A percentile compares a stretch with the other conserved stretches of the same genome.
Evolutionary conservation across 2,329 filamentous ascomycete species (phyloP).

Genomic region (Ophiostoma triangulosporum): DNA sequence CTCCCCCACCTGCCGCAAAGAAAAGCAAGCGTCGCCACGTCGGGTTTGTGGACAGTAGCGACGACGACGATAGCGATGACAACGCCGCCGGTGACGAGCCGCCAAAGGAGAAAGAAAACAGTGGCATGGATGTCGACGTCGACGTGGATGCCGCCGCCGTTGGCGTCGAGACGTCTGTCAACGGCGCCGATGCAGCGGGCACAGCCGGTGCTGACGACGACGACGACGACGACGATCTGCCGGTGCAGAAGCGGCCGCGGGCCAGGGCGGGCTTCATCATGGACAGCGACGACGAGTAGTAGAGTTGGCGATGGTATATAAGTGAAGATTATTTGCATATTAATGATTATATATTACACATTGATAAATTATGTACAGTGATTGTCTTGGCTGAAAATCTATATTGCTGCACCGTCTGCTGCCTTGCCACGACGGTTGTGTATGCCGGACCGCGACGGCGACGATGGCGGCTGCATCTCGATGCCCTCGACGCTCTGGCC

Average conservation of each 20-base stretch:
- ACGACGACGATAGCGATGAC: slow-evolving; percentile 21
- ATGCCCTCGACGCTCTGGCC: slow-evolving; percentile 4
- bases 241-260: slow-evolving; percentile 27
- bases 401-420: too few relatives aligned
- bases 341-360: too few relatives aligned
- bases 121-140: slow-evolving; percentile 19
- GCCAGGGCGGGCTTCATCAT: slow-evolving; percentile 41
- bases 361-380: too few relatives aligned
- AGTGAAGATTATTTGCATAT: neutral
- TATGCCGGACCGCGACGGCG: slow-evolving; percentile 5
- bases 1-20: slow-evolving; percentile 15
- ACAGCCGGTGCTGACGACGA: slow-evolving; percentile 12
- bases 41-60: slow-evolving; percentile 17
- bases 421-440: slow-evolving; percentile 11
- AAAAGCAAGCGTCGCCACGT: slow-evolving; percentile 5
- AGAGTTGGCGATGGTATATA: neutral
- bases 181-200: neutral
- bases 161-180: slow-evolving; percentile 6
- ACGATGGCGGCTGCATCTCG: slow-evolving; percentile 3
- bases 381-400: too few relatives aligned
- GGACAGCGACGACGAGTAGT: slow-evolving; percentile 47
- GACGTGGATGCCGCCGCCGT: slow-evolving; percentile 6
- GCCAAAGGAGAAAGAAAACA: too few relatives aligned
- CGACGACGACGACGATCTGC: slow-evolving; percentile 30
- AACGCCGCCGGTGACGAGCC: too few relatives aligned